Conservation (phyloP, 164 flowering plant species). For the Tetracentron sinense region DNA sequence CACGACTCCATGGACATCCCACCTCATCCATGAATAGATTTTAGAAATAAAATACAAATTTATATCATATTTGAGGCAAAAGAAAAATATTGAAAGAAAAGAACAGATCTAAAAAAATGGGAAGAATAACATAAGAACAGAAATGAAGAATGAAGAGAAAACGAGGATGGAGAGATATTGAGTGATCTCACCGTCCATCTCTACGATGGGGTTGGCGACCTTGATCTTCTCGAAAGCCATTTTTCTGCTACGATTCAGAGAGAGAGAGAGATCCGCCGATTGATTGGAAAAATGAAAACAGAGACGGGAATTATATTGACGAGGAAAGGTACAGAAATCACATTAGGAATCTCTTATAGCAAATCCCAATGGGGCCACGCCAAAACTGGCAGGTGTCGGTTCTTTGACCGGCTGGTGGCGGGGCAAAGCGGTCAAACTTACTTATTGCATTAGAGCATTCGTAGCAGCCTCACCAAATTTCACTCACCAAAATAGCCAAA, state of each 20-base stretch:
- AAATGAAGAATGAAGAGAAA: not conserved
- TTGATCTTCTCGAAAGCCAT: constrained; percentile 56
- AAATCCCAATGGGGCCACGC: too few species aligned
- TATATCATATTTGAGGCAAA: not conserved
- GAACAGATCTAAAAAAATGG: not conserved
- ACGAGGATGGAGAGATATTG: too few species aligned
- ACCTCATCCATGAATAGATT: not conserved
- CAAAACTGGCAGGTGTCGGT: too few species aligned
- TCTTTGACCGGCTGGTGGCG: too few species aligned
- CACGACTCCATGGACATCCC: too few species aligned
- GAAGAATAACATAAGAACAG: not conserved
- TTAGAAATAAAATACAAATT: not conserved
- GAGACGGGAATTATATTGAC: not conserved
- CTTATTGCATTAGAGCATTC: too few species aligned
- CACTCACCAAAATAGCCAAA: too few species aligned
- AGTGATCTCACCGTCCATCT: constrained; percentile 67
- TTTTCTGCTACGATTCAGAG: not conserved
- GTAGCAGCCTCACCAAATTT: too few species aligned
- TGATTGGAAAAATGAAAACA: not conserved
- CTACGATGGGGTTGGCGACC: constrained; percentile 61
- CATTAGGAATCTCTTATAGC: too few species aligned
- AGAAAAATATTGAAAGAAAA: not conserved
- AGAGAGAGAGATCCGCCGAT: not conserved
- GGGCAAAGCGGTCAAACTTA: too few species aligned
- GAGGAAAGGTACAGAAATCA: not conserved